phyloP scores from a whole-genome alignment of 2,329 filamentous ascomycete genomes.

The Beauveria rudraprayagi region DNA sequence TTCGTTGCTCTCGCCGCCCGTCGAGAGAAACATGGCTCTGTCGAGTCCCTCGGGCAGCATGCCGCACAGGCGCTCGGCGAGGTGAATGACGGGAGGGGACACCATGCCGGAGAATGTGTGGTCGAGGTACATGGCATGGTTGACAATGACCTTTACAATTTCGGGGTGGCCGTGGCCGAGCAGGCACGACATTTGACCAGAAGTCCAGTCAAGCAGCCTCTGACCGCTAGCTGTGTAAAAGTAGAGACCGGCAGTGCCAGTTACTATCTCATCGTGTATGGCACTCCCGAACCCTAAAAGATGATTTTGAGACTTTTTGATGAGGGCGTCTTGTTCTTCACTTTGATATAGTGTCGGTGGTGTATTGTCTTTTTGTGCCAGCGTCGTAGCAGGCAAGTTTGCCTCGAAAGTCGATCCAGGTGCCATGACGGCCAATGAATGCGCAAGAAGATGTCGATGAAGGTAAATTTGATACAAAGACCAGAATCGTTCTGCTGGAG shows the following conservation, averaged over 20 bases:
- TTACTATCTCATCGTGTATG: conserved; percentile 30
- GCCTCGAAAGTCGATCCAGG: conserved; percentile 10
- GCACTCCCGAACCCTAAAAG: conserved; percentile 21
- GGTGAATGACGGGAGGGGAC: conserved; percentile 46
- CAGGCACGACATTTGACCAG: conserved; percentile 52
- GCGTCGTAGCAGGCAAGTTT: not conserved
- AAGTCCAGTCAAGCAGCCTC: conserved; percentile 50
- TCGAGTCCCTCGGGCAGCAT: conserved; percentile 42
- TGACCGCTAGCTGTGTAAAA: conserved; percentile 38
- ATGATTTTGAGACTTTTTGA: conserved; percentile 17
- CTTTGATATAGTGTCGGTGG: conserved; percentile 17
- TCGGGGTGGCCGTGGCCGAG: conserved; percentile 51
- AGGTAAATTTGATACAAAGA: no score
- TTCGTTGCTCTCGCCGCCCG: conserved; percentile 50
- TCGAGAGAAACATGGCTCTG: conserved; percentile 50
- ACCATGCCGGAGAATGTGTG: conserved; percentile 54
- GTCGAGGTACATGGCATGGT: conserved; percentile 44
- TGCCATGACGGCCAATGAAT: conserved; percentile 16
- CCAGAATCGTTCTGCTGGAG: no score
- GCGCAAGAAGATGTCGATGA: not conserved
- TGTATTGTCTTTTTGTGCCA: conserved; percentile 8
- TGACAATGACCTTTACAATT: conserved; percentile 43
- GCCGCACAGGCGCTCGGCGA: conserved; percentile 41
- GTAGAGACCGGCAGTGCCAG: conserved; percentile 33
- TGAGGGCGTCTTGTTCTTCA: conserved; percentile 16